Evolutionary conservation across 345 rosid genomes (phyloP).

Genomic region (Acer yangbiense): DNA sequence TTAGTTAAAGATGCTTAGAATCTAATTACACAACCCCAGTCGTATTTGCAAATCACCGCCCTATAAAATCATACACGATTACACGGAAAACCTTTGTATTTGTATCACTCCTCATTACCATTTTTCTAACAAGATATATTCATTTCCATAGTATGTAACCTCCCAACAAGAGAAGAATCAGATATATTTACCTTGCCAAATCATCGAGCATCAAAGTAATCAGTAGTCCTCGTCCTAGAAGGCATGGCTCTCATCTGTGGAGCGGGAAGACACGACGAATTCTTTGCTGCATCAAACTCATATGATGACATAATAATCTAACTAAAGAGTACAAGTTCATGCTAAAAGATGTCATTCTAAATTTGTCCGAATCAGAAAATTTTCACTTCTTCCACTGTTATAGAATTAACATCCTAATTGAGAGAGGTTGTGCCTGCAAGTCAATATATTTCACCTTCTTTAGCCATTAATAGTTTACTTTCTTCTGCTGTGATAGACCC

Average conservation of each 20-base stretch:
- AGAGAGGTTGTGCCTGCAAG: neutral
- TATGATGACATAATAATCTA: neutral
- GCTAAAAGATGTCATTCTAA: conserved; percentile 1
- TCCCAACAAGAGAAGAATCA: conserved; percentile 3
- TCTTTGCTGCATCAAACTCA: neutral
- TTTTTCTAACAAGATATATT: neutral
- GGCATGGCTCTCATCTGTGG: neutral
- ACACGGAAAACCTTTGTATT: neutral
- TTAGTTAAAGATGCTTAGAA: neutral
- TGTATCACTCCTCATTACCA: conserved; percentile 4
- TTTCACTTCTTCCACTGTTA: neutral
- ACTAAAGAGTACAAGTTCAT: neutral
- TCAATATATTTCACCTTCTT: conserved; percentile 7
- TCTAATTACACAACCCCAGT: neutral
- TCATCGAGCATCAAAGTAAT: neutral
- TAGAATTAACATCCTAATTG: neutral
- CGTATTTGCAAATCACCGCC: conserved; percentile 3
- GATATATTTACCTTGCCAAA: conserved; percentile 13
- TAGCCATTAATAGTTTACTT: conserved; percentile 39
- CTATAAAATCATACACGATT: neutral
- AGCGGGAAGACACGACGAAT: neutral
- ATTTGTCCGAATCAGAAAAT: neutral
- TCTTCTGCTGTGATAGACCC: conserved; percentile 67
- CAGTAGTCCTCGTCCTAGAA: neutral
- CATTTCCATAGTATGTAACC: neutral